Evolutionary conservation across 176 grass and related monocot genomes (phyloP).

Genomic region (barley (Hordeum vulgare)): DNA sequence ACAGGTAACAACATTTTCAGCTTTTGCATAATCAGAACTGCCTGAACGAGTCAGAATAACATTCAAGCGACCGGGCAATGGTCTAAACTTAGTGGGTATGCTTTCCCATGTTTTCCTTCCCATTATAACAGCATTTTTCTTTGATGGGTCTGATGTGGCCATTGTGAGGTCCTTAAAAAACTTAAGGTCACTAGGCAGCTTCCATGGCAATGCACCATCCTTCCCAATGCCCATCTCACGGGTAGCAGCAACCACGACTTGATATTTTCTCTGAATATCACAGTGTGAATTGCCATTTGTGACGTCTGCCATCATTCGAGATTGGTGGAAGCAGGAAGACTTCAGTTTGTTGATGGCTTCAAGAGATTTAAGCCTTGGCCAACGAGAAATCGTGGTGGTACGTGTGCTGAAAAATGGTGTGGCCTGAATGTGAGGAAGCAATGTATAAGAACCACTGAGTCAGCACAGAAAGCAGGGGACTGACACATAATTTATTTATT

Average conservation of each 20-base stretch:
- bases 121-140: conserved; percentile 94
- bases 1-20: conserved; percentile 72
- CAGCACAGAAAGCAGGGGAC: not conserved
- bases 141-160: conserved; percentile 50
- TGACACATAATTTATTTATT: not conserved
- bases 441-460: not conserved
- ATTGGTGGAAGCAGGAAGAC: not conserved
- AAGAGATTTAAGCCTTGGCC: not conserved
- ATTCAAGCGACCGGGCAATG: conserved; percentile 77
- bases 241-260: conserved; percentile 76
- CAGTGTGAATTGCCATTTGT: conserved; percentile 26
- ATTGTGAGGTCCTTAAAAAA: conserved; percentile 83
- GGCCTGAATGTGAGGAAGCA: conserved; percentile 19
- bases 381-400: not conserved
- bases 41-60: conserved; percentile 80
- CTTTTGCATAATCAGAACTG: conserved; percentile 63
- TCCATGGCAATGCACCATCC: conserved; percentile 73
- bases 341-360: not conserved
- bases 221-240: conserved; percentile 82
- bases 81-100: conserved; percentile 52
- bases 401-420: not conserved
- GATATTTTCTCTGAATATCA: conserved; percentile 46
- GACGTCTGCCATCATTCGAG: not conserved
- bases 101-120: conserved; percentile 94
- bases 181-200: conserved; percentile 62